Evolutionary conservation across 306 rosid species (phyloP).

Genomic region (cucumber (Cucumis sativus)): DNA sequence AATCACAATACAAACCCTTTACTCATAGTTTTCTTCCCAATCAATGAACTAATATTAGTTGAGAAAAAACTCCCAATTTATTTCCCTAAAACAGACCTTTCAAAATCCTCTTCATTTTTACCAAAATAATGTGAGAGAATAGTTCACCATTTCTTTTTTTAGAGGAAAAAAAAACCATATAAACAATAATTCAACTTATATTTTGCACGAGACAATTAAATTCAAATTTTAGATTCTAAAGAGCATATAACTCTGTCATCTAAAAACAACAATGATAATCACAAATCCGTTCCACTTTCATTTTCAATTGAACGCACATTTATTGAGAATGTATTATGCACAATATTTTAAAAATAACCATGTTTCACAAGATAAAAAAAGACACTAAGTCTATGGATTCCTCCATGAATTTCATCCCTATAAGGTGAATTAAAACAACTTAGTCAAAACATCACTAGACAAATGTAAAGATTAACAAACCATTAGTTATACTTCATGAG

Average conservation of each 20-base stretch:
- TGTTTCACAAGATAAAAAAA: background rate
- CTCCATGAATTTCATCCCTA: background rate
- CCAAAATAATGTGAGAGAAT: slow-evolving; percentile 9
- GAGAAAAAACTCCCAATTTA: slow-evolving; percentile 46
- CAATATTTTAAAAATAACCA: background rate
- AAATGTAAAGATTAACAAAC: too few species aligned
- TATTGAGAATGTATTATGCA: background rate
- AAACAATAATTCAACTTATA: background rate
- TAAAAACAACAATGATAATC: background rate
- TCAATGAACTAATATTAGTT: slow-evolving; percentile 24
- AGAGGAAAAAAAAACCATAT: background rate
- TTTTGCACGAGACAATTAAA: background rate
- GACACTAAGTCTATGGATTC: background rate
- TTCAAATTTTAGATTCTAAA: background rate
- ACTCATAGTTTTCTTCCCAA: slow-evolving; percentile 51
- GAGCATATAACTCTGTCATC: background rate
- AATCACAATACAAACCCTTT: slow-evolving; percentile 14
- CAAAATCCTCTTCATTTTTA: slow-evolving; percentile 39
- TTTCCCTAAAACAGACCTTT: slow-evolving; percentile 54
- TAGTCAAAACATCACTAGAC: background rate
- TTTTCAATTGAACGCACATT: background rate
- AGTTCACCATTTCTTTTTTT: background rate
- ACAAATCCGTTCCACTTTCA: background rate
- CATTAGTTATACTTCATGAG: too few species aligned
- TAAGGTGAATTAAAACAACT: background rate